Evolutionary conservation across 2,329 filamentous ascomycete species (phyloP).

Genomic region (Xylaria sp.): DNA sequence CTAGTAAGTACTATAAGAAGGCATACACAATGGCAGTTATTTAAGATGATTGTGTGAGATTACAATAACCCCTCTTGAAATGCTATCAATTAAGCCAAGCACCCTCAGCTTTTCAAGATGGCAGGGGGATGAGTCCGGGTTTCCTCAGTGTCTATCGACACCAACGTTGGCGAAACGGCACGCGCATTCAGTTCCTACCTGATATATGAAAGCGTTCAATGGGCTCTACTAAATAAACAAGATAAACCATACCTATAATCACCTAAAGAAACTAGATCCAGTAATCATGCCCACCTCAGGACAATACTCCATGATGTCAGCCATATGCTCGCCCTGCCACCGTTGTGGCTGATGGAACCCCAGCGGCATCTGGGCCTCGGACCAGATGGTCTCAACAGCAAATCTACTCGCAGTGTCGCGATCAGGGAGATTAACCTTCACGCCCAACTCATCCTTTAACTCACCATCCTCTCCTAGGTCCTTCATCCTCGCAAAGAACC

Average conservation of each 20-base stretch:
- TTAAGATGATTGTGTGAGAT: no score
- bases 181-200: not conserved
- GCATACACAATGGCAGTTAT: no score
- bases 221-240: not conserved
- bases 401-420: slow-evolving; percentile 43
- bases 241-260: not conserved
- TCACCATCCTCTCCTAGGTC: slow-evolving; percentile 3
- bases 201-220: not conserved
- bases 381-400: slow-evolving; percentile 47
- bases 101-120: no score
- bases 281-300: slow-evolving; percentile 45
- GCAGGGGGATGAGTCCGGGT: no score
- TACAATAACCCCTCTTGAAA: no score
- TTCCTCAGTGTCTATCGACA: not conserved
- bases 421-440: slow-evolving; percentile 39
- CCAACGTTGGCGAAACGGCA: not conserved
- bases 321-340: slow-evolving; percentile 41
- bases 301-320: slow-evolving; percentile 46
- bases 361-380: slow-evolving; percentile 43
- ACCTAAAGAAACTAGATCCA: slow-evolving; percentile 33
- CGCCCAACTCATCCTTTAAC: slow-evolving; percentile 17
- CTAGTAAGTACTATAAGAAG: no score
- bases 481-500: slow-evolving; percentile 41
- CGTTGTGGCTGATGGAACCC: slow-evolving; percentile 46
- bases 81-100: no score